Conservation (phyloP, 306 rosid species). For the Pterocarpus santalinus region DNA sequence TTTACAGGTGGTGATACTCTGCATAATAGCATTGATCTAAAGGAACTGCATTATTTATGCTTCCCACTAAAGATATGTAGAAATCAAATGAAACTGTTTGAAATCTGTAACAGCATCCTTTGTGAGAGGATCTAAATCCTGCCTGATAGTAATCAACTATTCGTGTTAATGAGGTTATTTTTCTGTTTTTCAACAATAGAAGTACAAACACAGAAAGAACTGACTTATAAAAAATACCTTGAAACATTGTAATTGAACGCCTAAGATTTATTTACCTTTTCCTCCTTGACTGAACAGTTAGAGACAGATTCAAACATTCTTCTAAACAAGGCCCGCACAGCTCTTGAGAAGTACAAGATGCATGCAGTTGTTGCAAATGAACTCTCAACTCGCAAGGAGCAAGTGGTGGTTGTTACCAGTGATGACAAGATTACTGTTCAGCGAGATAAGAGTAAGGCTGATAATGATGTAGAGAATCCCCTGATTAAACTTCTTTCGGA, state of each 20-base stretch:
- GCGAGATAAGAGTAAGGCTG: constrained; percentile 57
- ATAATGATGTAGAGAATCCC: constrained; percentile 76
- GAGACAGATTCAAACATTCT: constrained; percentile 94
- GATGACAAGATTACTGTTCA: constrained; percentile 63
- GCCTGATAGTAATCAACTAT: constrained; percentile 24
- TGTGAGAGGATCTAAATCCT: constrained; percentile 27
- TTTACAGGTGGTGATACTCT: neutral
- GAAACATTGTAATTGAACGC: neutral
- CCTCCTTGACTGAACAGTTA: constrained; percentile 60
- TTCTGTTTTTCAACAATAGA: constrained; percentile 7
- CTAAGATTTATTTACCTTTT: constrained; percentile 23
- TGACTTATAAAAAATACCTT: neutral
- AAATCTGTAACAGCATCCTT: constrained; percentile 4
- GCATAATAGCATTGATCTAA: constrained; percentile 7
- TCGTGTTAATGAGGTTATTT: constrained; percentile 18
- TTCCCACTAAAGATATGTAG: constrained; percentile 13
- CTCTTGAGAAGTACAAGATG: constrained; percentile 89
- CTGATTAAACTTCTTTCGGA: constrained; percentile 72
- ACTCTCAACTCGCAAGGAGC: constrained; percentile 84
- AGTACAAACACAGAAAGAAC: constrained; percentile 11
- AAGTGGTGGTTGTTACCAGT: constrained; percentile 76
- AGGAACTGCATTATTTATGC: constrained; percentile 19
- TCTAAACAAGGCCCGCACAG: constrained; percentile 72
- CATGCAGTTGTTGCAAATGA: constrained; percentile 93
- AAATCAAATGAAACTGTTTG: neutral